Conservation (phyloP, 2,329 filamentous ascomycete genomes). For the Fusarium sp. region DNA sequence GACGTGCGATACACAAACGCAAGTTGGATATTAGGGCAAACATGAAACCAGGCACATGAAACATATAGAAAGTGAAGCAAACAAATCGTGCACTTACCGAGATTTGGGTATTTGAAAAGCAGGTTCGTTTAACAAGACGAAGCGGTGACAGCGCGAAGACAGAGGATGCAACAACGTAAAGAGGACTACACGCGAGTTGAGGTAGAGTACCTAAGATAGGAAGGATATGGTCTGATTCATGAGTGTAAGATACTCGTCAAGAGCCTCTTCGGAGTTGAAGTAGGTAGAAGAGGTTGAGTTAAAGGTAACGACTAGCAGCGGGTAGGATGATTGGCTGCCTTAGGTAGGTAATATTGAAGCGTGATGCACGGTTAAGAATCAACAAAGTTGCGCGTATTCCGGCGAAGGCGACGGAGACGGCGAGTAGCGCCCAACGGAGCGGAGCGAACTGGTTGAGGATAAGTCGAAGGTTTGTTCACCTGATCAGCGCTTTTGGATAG, state of each 20-base stretch:
- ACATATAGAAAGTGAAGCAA: slow-evolving; percentile 26
- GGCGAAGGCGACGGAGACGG: slow-evolving; percentile 37
- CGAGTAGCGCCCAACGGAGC: slow-evolving; percentile 33
- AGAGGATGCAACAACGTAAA: slow-evolving; percentile 3
- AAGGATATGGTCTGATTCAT: slow-evolving; percentile 2
- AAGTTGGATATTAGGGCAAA: slow-evolving; percentile 1
- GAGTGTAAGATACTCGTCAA: slow-evolving; percentile 5
- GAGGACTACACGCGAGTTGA: slow-evolving; percentile 7
- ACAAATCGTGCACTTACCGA: slow-evolving; percentile 31
- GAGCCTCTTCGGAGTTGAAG: slow-evolving; percentile 11
- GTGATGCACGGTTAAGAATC: slow-evolving; percentile 16
- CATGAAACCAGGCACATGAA: slow-evolving; percentile 16
- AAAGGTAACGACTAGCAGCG: slow-evolving; percentile 16
- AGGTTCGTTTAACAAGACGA: background rate
- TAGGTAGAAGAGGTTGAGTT: slow-evolving; percentile 21
- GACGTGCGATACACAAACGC: background rate
- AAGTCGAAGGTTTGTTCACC: slow-evolving; percentile 27
- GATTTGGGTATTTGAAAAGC: background rate
- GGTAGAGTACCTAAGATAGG: background rate
- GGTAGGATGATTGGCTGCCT: slow-evolving; percentile 24
- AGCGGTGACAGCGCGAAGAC: background rate
- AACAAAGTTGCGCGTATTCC: slow-evolving; percentile 25
- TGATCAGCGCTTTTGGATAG: slow-evolving; percentile 19
- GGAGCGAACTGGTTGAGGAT: slow-evolving; percentile 25
- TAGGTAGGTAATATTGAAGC: slow-evolving; percentile 30